Conservation (phyloP, 2,329 filamentous ascomycete species). For the Aspergillus sp. region DNA sequence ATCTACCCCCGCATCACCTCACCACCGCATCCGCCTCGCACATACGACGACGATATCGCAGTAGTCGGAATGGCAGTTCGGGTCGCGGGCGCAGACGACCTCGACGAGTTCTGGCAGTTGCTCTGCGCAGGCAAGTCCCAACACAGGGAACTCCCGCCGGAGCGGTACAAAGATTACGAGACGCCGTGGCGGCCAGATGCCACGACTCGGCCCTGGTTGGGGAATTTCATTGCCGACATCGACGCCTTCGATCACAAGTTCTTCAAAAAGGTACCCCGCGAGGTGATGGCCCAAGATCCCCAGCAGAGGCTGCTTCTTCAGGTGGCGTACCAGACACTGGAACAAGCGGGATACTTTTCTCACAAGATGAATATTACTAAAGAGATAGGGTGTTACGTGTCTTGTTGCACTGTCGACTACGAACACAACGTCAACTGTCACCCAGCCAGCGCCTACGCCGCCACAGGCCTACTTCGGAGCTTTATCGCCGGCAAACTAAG, state of each 20-base stretch:
- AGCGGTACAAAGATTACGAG: slow-evolving; percentile 21
- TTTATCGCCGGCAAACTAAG: slow-evolving; percentile 37
- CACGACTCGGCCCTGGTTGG: slow-evolving; percentile 13
- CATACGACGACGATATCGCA: slow-evolving; percentile 30
- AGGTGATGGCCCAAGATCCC: slow-evolving; percentile 34
- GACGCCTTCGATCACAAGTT: slow-evolving; percentile 37
- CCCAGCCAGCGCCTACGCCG: slow-evolving; percentile 39
- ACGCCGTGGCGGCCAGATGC: slow-evolving; percentile 18
- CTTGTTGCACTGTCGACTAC: slow-evolving; percentile 42
- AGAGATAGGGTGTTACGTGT: slow-evolving; percentile 45
- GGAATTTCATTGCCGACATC: slow-evolving; percentile 24
- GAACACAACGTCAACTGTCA: slow-evolving; percentile 45
- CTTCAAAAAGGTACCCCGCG: slow-evolving; percentile 32
- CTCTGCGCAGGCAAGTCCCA: slow-evolving; percentile 25
- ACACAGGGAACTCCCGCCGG: slow-evolving; percentile 21
- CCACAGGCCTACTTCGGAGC: slow-evolving; percentile 28
- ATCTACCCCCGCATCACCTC: slow-evolving; percentile 1
- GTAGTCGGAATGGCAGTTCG: slow-evolving; percentile 39
- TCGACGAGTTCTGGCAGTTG: slow-evolving; percentile 38
- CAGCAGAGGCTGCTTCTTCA: slow-evolving; percentile 36
- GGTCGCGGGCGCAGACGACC: slow-evolving; percentile 31
- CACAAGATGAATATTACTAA: slow-evolving; percentile 15
- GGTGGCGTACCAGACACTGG: slow-evolving; percentile 35
- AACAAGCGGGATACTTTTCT: slow-evolving; percentile 33
- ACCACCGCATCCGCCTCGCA: neutral